phyloP scores from a whole-genome alignment of 805 yeast genomes.

The Zygosaccharomyces kombuchaensis region DNA sequence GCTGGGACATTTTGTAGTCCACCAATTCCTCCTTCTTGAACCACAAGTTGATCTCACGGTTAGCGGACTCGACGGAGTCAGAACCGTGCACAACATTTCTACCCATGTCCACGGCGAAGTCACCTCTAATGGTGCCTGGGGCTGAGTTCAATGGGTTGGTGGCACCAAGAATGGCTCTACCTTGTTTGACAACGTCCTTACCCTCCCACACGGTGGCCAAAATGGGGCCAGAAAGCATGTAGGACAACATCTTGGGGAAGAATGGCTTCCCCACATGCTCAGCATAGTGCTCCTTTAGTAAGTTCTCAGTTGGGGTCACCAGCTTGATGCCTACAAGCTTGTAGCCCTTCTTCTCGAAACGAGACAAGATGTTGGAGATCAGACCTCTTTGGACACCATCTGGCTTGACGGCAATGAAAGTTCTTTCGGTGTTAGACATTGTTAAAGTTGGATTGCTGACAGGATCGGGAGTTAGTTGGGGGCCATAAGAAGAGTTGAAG shows the following conservation, averaged over 20 bases:
- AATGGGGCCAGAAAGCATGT: conserved; percentile 98
- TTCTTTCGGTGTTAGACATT: conserved; percentile 58
- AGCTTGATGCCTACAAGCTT: conserved; percentile 95
- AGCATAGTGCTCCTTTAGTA: conserved; percentile 89
- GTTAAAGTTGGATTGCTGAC: not conserved
- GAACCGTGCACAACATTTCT: conserved; percentile 99
- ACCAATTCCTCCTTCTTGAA: conserved; percentile 95
- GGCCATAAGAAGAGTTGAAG: not conserved
- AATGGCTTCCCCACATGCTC: conserved; percentile 95
- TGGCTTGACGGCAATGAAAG: conserved; percentile 93
- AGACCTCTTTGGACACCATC: conserved; percentile 99
- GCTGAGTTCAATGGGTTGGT: conserved; percentile 96
- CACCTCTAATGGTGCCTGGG: conserved; percentile 99
- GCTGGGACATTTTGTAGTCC: conserved; percentile 81
- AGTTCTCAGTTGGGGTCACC: conserved; percentile 77
- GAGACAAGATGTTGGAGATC: conserved; percentile 79
- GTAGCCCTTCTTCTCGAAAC: conserved; percentile 97
- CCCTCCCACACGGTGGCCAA: conserved; percentile 99
- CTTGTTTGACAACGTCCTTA: conserved; percentile 98
- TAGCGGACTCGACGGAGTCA: conserved; percentile 96
- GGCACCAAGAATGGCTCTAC: conserved; percentile 96
- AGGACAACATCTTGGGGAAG: conserved; percentile 92
- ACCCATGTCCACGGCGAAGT: conserved; percentile 97
- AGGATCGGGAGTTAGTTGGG: not conserved
- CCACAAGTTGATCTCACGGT: conserved; percentile 95